phyloP scores from a whole-genome alignment of 2,329 filamentous ascomycete species.

The Aspergillus ruber region DNA sequence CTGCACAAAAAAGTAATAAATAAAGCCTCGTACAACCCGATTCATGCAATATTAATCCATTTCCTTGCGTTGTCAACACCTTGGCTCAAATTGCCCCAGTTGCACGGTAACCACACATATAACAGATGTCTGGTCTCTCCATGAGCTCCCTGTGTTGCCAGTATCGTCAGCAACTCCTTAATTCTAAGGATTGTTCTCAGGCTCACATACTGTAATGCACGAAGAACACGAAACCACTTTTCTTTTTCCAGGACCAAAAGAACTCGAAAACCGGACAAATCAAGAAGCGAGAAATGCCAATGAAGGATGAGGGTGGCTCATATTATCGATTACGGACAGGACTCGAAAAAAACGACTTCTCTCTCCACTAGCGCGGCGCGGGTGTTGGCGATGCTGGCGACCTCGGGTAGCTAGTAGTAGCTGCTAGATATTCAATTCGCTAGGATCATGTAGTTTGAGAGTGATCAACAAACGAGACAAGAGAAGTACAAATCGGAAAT shows the following conservation, averaged over 20 bases:
- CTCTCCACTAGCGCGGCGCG: slow-evolving; percentile 4
- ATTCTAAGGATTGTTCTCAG: no score
- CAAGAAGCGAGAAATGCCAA: slow-evolving; percentile 2
- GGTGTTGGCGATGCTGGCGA: slow-evolving; percentile 5
- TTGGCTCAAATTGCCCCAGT: neutral
- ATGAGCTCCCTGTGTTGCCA: neutral
- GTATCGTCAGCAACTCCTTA: neutral
- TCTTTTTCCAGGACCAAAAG: neutral
- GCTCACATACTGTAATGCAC: no score
- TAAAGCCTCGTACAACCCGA: neutral
- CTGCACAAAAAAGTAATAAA: neutral
- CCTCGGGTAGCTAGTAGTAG: slow-evolving; percentile 18
- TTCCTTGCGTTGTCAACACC: no score
- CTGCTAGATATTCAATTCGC: slow-evolving; percentile 26
- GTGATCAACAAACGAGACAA: slow-evolving; percentile 25
- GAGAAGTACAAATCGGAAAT: slow-evolving; percentile 26
- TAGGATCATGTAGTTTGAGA: slow-evolving; percentile 26
- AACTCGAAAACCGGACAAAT: neutral
- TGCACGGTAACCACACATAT: neutral
- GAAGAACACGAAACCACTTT: neutral
- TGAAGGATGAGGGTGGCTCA: neutral
- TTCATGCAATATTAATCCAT: neutral
- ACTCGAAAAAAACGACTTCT: slow-evolving; percentile 5
- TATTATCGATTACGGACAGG: slow-evolving; percentile 14
- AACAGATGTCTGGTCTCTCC: no score